Base-by-base conservation (phyloP, 2,329 filamentous ascomycete species). In the Sporothrix sp. region DNA sequence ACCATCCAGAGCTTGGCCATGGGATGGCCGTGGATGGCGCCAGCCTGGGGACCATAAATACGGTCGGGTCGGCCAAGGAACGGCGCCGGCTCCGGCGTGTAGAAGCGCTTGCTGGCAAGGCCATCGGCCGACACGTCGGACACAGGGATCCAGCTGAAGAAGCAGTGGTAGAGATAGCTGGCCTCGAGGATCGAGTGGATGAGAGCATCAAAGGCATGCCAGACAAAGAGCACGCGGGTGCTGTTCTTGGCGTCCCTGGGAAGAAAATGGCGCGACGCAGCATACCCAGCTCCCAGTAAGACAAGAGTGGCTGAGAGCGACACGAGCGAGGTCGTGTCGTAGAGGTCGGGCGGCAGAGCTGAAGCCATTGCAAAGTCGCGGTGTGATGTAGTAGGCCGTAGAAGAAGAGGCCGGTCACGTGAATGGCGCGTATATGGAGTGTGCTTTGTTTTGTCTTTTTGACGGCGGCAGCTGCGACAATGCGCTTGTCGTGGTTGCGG, bases 181-280 rank as follows among this genome's bases (percentile, higher is more conserved):
- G 88, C 90, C 70, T 97, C 91, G 64, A 97, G 85, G 65, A 88
- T 73, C 67, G 94, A 81, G 71, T 98, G 93, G 61, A 90, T 91
- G 38, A 96, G 76, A 28, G 87, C 87, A 66, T 96, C 90, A 69
- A 95, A 94, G 33, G 87, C 77, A 71, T 96, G 90, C 91, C 91
- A 96, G 68, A 94, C 78, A 75, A 95, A 95, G 57, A 96, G 81
- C 63, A 86, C 71, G 55, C 89, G 87, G 52, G 76, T 74, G 56
- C 87, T 87, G 51, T 75, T 74, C 47, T 81, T 77, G 33, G 69
- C 63, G 1, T 76, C 68, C 1, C 71, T 61, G 4, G 82, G 64
- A 20, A 79, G 68, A 20, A 69, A 67, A 44, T 56, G 59, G 27
- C 68, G 68, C 9, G 78, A 81, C 20, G 71, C 59, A 21, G 57